Evolutionary conservation across 345 rosid genomes (phyloP).

Genomic region (Ailanthus altissimus): DNA sequence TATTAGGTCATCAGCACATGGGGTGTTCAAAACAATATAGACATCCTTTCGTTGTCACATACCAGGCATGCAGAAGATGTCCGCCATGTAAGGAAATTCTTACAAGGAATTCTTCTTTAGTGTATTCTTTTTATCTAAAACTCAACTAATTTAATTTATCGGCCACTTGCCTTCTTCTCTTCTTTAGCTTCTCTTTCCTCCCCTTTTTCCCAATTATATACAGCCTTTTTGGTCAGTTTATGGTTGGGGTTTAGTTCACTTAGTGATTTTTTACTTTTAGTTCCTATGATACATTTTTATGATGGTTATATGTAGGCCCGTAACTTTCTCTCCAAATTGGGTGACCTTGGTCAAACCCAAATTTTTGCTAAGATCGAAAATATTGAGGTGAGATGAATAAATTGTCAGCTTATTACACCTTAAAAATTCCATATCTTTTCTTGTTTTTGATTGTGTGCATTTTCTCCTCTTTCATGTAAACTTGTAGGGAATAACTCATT

Average conservation of each 20-base stretch:
- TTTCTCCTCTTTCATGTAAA: constrained; percentile 8
- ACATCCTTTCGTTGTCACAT: constrained; percentile 64
- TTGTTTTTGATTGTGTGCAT: constrained; percentile 13
- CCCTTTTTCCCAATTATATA: not conserved
- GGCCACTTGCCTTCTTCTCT: not conserved
- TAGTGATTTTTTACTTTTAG: constrained; percentile 2
- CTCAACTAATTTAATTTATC: constrained; percentile 1
- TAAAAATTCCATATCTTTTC: not conserved
- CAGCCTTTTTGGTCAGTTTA: not conserved
- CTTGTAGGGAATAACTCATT: constrained; percentile 57
- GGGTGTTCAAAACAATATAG: constrained; percentile 66
- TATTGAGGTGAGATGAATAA: constrained; percentile 46
- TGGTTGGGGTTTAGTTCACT: not conserved
- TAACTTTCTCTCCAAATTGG: constrained; percentile 48
- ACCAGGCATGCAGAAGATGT: constrained; percentile 70
- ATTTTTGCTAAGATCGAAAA: constrained; percentile 72
- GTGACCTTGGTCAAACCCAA: constrained; percentile 60
- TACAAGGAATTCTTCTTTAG: constrained; percentile 2
- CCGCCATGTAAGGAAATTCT: constrained; percentile 49
- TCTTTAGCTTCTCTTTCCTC: not conserved
- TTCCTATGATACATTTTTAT: constrained; percentile 1
- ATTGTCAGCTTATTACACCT: not conserved
- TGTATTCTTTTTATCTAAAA: not conserved
- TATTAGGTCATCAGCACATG: constrained; percentile 70
- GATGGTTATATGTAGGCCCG: constrained; percentile 54